These are phyloP conservation scores for Umbelopsis vinacea DNA, from an alignment of 192 early-diverging fungal species.

Conservation along the genomic window DNA sequence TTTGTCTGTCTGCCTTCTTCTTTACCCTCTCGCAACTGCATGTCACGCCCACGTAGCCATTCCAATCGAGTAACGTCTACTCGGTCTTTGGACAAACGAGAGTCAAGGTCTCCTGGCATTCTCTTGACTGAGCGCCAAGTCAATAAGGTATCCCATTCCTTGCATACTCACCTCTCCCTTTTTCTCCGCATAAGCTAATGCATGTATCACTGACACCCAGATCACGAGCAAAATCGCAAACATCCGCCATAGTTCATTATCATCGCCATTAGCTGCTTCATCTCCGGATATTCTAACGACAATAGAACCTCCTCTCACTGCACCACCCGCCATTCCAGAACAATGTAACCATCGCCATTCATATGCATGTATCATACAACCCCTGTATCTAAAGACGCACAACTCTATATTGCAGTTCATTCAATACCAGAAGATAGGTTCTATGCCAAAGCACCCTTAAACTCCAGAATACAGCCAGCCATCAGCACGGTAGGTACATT, in stretches of 20 bases:
- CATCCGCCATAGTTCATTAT: slow-evolving; percentile 14
- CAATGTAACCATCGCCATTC: neutral
- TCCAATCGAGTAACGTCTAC: slow-evolving; percentile 2
- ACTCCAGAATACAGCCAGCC: slow-evolving; percentile 5
- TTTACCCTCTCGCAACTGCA: neutral
- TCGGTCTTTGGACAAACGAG: slow-evolving; percentile 11
- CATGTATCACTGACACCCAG: neutral
- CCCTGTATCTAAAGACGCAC: neutral
- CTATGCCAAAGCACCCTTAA: neutral
- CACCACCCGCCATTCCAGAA: neutral
- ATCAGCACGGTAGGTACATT: neutral
- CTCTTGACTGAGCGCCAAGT: slow-evolving; percentile 16
- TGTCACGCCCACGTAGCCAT: slow-evolving; percentile 21
- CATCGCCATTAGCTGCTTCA: slow-evolving; percentile 14
- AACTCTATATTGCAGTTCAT: neutral
- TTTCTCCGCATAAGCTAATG: neutral
- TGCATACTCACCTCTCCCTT: neutral
- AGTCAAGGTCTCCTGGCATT: neutral
- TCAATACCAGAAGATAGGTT: neutral
- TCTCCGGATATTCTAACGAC: slow-evolving; percentile 14
- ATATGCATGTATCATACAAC: neutral
- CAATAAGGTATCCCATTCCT: neutral
- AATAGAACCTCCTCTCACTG: neutral
- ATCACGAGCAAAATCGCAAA: slow-evolving; percentile 19
- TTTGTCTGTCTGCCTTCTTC: neutral